These are phyloP conservation scores for Paramyrothecium sp. DNA, from an alignment of 2,329 filamentous ascomycete species.

Conservation along the genomic window DNA sequence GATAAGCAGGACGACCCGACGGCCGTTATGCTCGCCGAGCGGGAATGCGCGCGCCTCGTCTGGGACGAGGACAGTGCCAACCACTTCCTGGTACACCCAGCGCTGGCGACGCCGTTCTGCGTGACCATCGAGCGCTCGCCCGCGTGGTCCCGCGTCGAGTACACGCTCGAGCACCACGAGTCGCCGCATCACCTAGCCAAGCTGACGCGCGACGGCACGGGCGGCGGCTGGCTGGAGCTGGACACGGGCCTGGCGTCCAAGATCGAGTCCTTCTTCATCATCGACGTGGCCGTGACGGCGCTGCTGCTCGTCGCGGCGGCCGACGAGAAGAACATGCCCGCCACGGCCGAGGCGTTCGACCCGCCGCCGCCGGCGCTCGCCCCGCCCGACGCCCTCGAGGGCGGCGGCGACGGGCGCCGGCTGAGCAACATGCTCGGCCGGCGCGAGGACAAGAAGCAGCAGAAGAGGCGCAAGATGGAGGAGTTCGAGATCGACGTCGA, in stretches of 20 bases:
- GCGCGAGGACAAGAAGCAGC: constrained; percentile 24
- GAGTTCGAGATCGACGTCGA: constrained; percentile 62
- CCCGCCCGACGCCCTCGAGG: constrained; percentile 19
- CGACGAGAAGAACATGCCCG: constrained; percentile 48
- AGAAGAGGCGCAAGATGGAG: constrained; percentile 43
- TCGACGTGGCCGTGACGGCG: constrained; percentile 61
- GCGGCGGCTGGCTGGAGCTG: constrained; percentile 59
- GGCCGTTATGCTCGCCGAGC: constrained; percentile 61
- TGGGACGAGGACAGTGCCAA: constrained; percentile 62
- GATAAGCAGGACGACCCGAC: constrained; percentile 58
- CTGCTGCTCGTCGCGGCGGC: constrained; percentile 57
- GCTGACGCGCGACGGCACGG: constrained; percentile 59
- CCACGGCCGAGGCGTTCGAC: constrained; percentile 52
- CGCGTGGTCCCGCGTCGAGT: constrained; percentile 60
- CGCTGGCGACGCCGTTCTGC: constrained; percentile 62
- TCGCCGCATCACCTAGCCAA: constrained; percentile 59
- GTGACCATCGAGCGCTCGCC: constrained; percentile 57
- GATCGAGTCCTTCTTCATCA: constrained; percentile 60
- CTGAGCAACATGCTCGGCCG: constrained; percentile 26
- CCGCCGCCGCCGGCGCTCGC: constrained; percentile 57
- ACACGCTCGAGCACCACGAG: constrained; percentile 64
- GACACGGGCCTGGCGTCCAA: constrained; percentile 59
- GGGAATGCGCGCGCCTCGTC: constrained; percentile 69
- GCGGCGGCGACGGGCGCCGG: constrained; percentile 20
- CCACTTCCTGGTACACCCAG: constrained; percentile 64